These are phyloP conservation scores for Phytopythium ostracodes DNA, from an alignment of 352 stramenopile genomes.

Conservation along the genomic window DNA sequence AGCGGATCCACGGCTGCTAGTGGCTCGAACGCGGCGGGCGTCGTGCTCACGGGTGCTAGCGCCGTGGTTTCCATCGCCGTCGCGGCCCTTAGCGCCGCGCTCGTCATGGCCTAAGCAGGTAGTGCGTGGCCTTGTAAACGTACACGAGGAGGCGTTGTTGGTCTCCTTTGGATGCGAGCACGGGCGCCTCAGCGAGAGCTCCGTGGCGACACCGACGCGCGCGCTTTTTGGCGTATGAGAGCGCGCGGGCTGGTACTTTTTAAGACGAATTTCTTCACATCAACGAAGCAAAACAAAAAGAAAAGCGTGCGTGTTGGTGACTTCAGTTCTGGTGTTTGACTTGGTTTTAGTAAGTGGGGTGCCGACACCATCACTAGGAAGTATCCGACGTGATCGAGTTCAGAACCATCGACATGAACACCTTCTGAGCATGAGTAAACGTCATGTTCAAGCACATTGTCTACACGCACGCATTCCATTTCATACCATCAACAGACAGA, in stretches of 20 bases:
- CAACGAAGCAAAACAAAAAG: neutral
- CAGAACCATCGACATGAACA: too few species aligned
- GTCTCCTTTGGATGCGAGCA: too few species aligned
- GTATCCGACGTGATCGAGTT: too few species aligned
- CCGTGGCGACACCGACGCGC: neutral
- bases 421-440: too few species aligned
- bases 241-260: neutral
- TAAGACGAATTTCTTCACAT: neutral
- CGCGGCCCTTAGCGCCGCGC: constrained; percentile 2
- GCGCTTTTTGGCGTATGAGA: neutral
- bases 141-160: neutral
- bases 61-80: constrained; percentile 13
- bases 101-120: constrained; percentile 3
- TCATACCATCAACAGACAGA: neutral
- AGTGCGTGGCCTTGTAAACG: neutral
- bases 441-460: too few species aligned
- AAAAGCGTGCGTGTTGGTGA: neutral
- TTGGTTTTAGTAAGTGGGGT: neutral
- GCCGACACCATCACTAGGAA: too few species aligned
- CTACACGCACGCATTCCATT: neutral
- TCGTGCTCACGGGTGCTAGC: constrained; percentile 13
- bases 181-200: neutral
- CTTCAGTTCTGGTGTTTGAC: neutral
- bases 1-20: constrained; percentile 4
- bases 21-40: constrained; percentile 11